Percentiles rank a stretch among this genome's conserved stretches.
These are phyloP conservation scores for Vicia faba DNA, from an alignment of 306 rosid genomes.

Conservation along the genomic window DNA sequence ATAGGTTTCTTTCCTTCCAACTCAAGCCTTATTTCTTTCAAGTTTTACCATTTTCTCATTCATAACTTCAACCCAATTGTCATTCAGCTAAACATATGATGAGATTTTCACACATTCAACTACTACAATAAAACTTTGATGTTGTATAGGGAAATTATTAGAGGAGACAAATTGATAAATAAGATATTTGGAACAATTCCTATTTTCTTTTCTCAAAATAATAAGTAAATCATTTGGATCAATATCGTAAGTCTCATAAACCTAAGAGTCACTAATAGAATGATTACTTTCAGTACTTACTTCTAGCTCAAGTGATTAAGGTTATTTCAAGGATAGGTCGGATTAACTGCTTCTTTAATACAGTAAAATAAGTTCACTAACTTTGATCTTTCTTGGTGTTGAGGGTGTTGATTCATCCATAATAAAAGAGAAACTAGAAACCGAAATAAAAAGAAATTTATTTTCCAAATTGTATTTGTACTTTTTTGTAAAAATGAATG, in stretches of 20 bases:
- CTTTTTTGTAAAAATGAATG: neutral
- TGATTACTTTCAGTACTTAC: neutral
- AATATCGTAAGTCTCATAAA: neutral
- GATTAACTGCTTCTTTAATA: neutral
- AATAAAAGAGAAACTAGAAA: neutral
- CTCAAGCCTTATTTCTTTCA: neutral
- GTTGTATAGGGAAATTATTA: neutral
- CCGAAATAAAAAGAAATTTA: neutral
- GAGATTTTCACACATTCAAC: neutral
- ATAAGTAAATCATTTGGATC: neutral
- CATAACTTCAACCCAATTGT: neutral
- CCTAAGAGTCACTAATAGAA: neutral
- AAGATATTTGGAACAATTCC: neutral
- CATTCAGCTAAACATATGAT: neutral
- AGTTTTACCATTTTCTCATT: neutral
- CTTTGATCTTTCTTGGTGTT: too few species aligned
- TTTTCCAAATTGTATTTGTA: neutral
- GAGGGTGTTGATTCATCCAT: too few species aligned
- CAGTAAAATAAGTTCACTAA: neutral
- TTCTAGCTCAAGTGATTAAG: neutral
- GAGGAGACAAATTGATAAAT: conserved; percentile 4
- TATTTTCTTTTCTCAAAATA: neutral
- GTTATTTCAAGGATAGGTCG: neutral
- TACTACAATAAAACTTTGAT: neutral
- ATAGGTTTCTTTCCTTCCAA: neutral